Conservation (phyloP, 2,329 filamentous ascomycete genomes). For the Mariannaea elegans region DNA sequence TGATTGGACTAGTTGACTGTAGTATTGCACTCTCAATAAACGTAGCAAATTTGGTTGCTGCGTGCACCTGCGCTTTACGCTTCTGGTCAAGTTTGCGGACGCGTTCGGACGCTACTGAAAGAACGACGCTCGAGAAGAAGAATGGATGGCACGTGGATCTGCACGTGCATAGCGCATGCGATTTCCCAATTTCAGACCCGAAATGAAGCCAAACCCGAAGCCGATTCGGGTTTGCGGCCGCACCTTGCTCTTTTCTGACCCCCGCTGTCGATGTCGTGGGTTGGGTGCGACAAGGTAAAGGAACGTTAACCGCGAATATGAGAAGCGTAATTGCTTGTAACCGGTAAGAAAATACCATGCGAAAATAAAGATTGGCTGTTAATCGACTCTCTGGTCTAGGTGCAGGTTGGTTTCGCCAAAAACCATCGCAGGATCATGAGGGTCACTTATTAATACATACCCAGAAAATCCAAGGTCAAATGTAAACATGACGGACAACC, state of each 20-base stretch:
- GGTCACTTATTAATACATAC: not conserved
- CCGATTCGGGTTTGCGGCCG: not conserved
- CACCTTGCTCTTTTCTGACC: too few species aligned
- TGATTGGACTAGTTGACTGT: too few species aligned
- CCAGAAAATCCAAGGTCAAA: slow-evolving; percentile 38
- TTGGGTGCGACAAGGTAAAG: too few species aligned
- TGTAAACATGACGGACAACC: slow-evolving; percentile 36
- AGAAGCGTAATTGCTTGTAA: slow-evolving; percentile 38
- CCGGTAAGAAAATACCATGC: slow-evolving; percentile 20
- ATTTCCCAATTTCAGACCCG: not conserved
- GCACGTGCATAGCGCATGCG: not conserved
- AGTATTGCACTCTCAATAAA: too few species aligned
- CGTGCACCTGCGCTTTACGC: too few species aligned
- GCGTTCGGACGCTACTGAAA: too few species aligned
- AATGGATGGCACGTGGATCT: not conserved
- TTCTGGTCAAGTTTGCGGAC: too few species aligned
- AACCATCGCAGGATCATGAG: too few species aligned
- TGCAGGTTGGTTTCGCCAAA: slow-evolving; percentile 31
- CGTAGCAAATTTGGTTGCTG: too few species aligned
- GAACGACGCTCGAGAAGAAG: too few species aligned
- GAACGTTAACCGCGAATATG: slow-evolving; percentile 19
- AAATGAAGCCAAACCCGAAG: not conserved
- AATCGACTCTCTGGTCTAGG: slow-evolving; percentile 3
- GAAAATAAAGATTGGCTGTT: not conserved
- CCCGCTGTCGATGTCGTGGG: too few species aligned